Base-by-base conservation (phyloP, 2,329 filamentous ascomycete species). In the Penicillium vulpinum region DNA sequence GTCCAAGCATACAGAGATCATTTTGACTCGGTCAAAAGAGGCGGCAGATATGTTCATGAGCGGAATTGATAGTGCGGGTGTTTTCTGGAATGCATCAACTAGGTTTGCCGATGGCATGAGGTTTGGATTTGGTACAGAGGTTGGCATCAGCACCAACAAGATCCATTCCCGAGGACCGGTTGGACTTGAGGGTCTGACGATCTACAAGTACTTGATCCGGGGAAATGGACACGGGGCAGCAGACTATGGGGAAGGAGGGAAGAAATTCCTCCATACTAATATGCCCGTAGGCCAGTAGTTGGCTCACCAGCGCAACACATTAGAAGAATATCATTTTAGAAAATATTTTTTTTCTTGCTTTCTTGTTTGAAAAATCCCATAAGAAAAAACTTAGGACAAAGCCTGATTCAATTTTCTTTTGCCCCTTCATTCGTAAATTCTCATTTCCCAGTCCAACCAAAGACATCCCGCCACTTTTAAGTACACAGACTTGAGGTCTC, bases 141-240 rank as follows among this genome's bases (percentile, higher is more conserved):
- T 99, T 24, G 94, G 94, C 53, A 97, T 99, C 76, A 95, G 90
- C 78, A 99, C 94, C 48, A 99, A 97, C 81, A 99, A 97, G 81
- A 96, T 99, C 62, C 94, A 99, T 73, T 90, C 91, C 1, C 82
- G 94, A 49, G 94, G 94, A 0, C 94, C 94, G 0, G 94, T 99
- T 6, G 94, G 94, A 1, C 79, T 99, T 51, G 94, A 97, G 70
- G 94, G 94, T 0, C 77, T 99, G 73, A 96, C 91, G 72, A 97
- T 97, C 61, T 97, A 99, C 79, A 97, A 97, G 80, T 99, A 97
- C 80, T 86, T 94, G 75, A 83, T 99, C 61, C 81, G 89, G 36
- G 94, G 93, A 0, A 80, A 85, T 57, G 94, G 92, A 10, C 94
- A 99, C 64, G 81, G 87, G n/a, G 91, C 90, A 22, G 84, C 84